Conservation (phyloP, 148 eudicot genomes). For the Diospyros kaki region DNA sequence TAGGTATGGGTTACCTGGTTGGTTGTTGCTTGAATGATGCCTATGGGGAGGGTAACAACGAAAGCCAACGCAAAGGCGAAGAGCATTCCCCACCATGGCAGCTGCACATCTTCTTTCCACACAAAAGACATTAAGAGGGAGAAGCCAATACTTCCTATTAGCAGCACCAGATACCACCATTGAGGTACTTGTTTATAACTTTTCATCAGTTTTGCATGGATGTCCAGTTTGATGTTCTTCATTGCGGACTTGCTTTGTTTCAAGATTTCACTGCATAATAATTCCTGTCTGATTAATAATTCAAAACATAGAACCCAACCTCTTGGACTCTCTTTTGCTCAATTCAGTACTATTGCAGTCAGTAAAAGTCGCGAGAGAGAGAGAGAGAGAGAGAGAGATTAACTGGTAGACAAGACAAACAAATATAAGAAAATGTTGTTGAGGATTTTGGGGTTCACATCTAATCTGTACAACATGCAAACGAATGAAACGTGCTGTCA, state of each 20-base stretch:
- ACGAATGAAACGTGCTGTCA: not conserved
- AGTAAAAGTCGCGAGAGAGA: not conserved
- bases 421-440: not conserved
- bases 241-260: slow-evolving; percentile 78
- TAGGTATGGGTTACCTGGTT: slow-evolving; percentile 56
- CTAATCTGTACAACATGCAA: not conserved
- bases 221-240: slow-evolving; percentile 61
- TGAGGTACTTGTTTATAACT: slow-evolving; percentile 90
- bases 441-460: not conserved
- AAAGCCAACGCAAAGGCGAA: slow-evolving; percentile 86
- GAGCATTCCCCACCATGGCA: slow-evolving; percentile 99
- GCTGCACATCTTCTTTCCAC: slow-evolving; percentile 91
- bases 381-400: not conserved
- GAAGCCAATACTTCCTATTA: slow-evolving; percentile 54
- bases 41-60: slow-evolving; percentile 91
- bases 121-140: slow-evolving; percentile 79
- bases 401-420: not conserved
- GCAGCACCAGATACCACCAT: slow-evolving; percentile 74
- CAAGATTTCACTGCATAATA: slow-evolving; percentile 75
- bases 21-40: slow-evolving; percentile 98
- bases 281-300: not conserved
- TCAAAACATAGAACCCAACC: too few species aligned
- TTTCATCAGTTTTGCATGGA: slow-evolving; percentile 83
- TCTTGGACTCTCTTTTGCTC: not conserved
- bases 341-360: not conserved